Evolutionary conservation across 108 stramenopile genomes (phyloP).

Genomic region (Ochromonas danica): DNA sequence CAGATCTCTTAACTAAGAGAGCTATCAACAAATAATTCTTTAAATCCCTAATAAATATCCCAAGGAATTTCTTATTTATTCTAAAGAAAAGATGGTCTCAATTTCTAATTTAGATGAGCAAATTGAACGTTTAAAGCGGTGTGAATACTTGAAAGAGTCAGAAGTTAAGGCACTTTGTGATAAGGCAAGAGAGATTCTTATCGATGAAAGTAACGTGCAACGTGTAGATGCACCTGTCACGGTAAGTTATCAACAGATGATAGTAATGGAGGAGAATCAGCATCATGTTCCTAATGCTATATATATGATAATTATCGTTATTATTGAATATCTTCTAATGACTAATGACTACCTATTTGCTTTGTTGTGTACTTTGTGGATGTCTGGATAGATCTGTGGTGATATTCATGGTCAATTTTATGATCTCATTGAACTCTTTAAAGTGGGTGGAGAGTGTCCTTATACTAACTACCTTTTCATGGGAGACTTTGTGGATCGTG

Average conservation of each 20-base stretch:
- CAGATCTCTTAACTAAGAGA: no score
- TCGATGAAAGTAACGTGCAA: slow-evolving; percentile 98
- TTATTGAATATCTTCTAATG: background rate
- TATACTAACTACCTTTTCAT: slow-evolving; percentile 96
- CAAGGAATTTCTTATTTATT: no score
- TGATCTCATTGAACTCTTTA: slow-evolving; percentile 95
- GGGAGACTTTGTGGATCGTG: slow-evolving; percentile 99
- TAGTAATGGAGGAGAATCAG: no score
- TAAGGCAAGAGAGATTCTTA: slow-evolving; percentile 91
- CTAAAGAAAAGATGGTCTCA: no score
- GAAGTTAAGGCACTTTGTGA: slow-evolving; percentile 97
- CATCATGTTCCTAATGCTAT: no score
- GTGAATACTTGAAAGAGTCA: slow-evolving; percentile 94
- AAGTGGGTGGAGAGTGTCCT: slow-evolving; percentile 96
- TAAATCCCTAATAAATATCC: no score
- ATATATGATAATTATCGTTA: background rate
- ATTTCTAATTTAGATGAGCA: slow-evolving; percentile 73
- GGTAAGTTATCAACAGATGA: slow-evolving; percentile 33
- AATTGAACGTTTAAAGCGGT: slow-evolving; percentile 86
- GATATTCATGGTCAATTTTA: slow-evolving; percentile 99
- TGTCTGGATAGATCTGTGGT: slow-evolving; percentile 72
- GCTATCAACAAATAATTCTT: no score
- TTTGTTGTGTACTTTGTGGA: no score
- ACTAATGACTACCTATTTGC: background rate
- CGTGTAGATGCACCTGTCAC: slow-evolving; percentile 97